Base-by-base conservation (phyloP, 2,329 filamentous ascomycete species). In the Sporothrix inflata region DNA sequence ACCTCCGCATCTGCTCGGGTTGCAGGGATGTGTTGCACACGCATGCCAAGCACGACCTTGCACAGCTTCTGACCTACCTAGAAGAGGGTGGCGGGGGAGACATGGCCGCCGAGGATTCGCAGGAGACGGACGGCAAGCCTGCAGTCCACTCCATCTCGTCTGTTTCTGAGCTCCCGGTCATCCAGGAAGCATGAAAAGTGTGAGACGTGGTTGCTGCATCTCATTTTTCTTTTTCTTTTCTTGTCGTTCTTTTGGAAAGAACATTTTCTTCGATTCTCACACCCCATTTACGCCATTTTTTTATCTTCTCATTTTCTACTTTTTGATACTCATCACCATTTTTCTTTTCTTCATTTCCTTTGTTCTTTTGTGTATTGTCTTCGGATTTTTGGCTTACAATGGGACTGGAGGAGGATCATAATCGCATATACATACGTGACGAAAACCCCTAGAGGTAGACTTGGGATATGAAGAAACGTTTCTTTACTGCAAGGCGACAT, bases 1-100 rank as follows among this genome's bases (percentile, higher is more conserved):
- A 83, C 73, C 75, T 88, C 65, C 83, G 86, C 69, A 82, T 89
- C 72, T 89, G 87, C 78, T 80, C 82, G 42, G 74, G 79, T 1
- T 89, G 87, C 75, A 77, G 81, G 51, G 82, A 80, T 14, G 77
- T 80, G 27, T 77, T 89, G 71, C 79, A 81, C 34, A 77, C 76
- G 30, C 81, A 83, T 57, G 79, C 81, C 51, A 80, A 83, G 63
- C 80, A 83, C 30, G 82, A 88, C 73, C 78, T 89, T 40, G 74
- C 76, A n/a, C 77, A 75, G 49, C 77, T 87, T 9, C 75, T 87
- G 72, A 78, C 49, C 27, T 57, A 51, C 12, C 34, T 71, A 8
- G 34, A 21, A 9, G 45, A 53, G 60, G 47, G 16, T 1, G 30
- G 14, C 24, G 19, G 14, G 19, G 55, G 45, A 42, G 24, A 40